Evolutionary conservation across 2,329 filamentous ascomycete species (phyloP).

Genomic region (Fusarium longipes): DNA sequence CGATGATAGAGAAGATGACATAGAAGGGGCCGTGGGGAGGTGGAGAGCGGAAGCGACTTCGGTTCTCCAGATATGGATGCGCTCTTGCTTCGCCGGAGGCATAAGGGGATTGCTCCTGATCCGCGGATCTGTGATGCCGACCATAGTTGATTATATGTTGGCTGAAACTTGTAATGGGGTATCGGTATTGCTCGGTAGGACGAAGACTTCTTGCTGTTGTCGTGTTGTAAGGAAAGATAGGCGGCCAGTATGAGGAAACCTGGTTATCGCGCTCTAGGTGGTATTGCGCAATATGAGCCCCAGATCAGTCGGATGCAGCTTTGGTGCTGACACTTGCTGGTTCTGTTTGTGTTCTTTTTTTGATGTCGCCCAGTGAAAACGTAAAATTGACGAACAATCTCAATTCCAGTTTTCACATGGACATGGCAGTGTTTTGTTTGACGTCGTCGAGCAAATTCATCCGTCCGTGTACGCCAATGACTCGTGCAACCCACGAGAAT

Average conservation of each 20-base stretch:
- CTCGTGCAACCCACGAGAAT: constrained; percentile 12
- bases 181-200: not conserved
- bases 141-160: constrained; percentile 22
- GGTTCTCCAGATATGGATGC: constrained; percentile 62
- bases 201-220: not conserved
- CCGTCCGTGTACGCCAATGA: constrained; percentile 19
- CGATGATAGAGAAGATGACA: constrained; percentile 51
- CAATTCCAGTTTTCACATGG: not conserved
- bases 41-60: constrained; percentile 57
- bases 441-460: constrained; percentile 17
- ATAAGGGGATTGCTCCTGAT: constrained; percentile 43
- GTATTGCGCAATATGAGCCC: constrained; percentile 15
- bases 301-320: constrained; percentile 19
- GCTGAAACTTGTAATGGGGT: not conserved
- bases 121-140: constrained; percentile 5
- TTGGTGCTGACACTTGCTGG: constrained; percentile 4
- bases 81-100: constrained; percentile 51
- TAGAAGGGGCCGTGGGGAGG: constrained; percentile 46
- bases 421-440: constrained; percentile 7
- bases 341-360: not conserved
- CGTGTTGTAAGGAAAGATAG: not conserved
- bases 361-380: not conserved
- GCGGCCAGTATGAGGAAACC: constrained; percentile 1
- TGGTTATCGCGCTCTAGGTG: not conserved
- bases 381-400: not conserved